These are phyloP conservation scores for Saussurea involucrata DNA, from an alignment of 129 eudicot species.

Conservation along the genomic window DNA sequence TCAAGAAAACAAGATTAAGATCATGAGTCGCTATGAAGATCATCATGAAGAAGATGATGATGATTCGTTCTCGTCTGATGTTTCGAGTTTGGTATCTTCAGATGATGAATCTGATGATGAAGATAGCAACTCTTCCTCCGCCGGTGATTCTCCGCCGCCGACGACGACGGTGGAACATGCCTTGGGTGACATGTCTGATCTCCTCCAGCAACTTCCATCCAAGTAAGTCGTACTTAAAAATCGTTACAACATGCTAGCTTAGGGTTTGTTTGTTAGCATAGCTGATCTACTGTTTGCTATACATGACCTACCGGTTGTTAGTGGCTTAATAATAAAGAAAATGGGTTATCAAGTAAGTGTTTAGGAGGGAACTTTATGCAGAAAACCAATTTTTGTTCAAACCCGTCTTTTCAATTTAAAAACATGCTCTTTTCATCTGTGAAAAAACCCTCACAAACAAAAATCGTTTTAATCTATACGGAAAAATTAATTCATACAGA, in stretches of 20 bases:
- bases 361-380: too few relatives aligned
- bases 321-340: too few relatives aligned
- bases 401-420: too few relatives aligned
- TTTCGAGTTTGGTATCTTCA: constrained; percentile 37
- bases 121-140: constrained; percentile 15
- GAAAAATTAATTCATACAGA: too few relatives aligned
- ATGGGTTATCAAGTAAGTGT: too few relatives aligned
- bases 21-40: constrained; percentile 35
- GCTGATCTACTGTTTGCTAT: too few relatives aligned
- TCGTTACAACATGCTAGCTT: not conserved
- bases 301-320: too few relatives aligned
- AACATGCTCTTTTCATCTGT: too few relatives aligned
- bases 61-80: constrained; percentile 29
- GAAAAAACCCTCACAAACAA: too few relatives aligned
- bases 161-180: not conserved
- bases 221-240: constrained; percentile 40
- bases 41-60: not conserved
- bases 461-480: too few relatives aligned
- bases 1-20: constrained; percentile 38
- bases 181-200: constrained; percentile 62
- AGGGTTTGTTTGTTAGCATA: not conserved
- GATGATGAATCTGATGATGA: constrained; percentile 43
- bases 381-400: too few relatives aligned
- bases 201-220: constrained; percentile 67
- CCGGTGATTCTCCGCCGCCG: constrained; percentile 6